Evolutionary conservation across 768 basidiomycete species (phyloP), one percentile per base, ranked within the genome.

Genomic region (Trichaptum fuscoviolaceum): DNA sequence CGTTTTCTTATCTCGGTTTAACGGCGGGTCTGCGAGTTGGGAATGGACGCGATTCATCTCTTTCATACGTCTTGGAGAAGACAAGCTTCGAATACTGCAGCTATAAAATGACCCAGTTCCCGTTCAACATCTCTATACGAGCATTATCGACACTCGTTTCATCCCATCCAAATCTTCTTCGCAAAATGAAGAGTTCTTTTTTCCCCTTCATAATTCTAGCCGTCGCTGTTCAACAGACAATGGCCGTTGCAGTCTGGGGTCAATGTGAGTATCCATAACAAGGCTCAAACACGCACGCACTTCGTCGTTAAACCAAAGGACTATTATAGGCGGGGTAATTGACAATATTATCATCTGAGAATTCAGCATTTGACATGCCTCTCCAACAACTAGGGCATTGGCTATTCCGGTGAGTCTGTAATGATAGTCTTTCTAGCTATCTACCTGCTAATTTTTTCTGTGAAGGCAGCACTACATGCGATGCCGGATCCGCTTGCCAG

Each of bases 401-500:
- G 72, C 42, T 78, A 72, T 70, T 69, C 69, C 58, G 79, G 79
- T 52, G 10, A 52, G 42, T 12, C 15, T 52, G 2, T 12, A 20
- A 3, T 20, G 15, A 52, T 15, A 12, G 3, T 4, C 42, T 52
- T 52, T 4, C 15, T 20, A 52, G 12, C 20, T 52, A 52, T 3
- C 12, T 52, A 12, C 20, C 2, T 52, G 15, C 42, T 52, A 20
- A 52, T 12, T 52, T 20, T 5, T 2, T 20, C 42, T 52, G 12
- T 6, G 20, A 52, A 52, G 42, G 42, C 62, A 71, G 73, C n/a
- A 77, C 78, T 35, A 66, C 72, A 64, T 68, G 79, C 65, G 78
- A 74, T 67, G 70, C 78, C 52, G 79, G 78, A 23, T 69, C 70
- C 7, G 67, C 69, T 34, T 81, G 80, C 68, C 69, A 73, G 24